These are phyloP conservation scores for Dendrothele bispora DNA, from an alignment of 768 basidiomycete genomes.

Conservation along the genomic window DNA sequence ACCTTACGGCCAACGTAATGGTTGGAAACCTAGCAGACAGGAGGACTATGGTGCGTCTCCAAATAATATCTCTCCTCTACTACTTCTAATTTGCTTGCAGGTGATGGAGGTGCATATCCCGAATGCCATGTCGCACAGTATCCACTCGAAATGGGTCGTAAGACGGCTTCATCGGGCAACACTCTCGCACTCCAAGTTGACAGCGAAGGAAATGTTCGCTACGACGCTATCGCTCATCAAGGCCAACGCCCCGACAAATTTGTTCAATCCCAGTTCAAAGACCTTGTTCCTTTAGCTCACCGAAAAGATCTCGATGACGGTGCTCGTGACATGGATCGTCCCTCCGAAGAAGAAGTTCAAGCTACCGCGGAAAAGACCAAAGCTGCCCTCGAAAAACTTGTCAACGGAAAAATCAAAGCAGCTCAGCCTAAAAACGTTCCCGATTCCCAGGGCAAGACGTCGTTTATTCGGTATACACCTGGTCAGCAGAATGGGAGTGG, in stretches of 20 bases:
- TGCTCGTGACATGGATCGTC: constrained; percentile 81
- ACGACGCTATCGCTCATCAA: constrained; percentile 95
- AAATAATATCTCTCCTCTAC: constrained; percentile 4
- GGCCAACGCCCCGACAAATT: constrained; percentile 85
- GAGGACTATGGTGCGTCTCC: constrained; percentile 77
- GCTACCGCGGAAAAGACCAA: constrained; percentile 90
- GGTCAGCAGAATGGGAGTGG: constrained; percentile 80
- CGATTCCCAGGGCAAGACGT: constrained; percentile 77
- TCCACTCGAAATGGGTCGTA: constrained; percentile 91
- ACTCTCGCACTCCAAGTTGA: constrained; percentile 97
- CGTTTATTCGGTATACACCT: constrained; percentile 96
- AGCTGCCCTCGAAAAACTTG: constrained; percentile 89
- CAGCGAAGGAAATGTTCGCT: constrained; percentile 92
- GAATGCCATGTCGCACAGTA: constrained; percentile 98
- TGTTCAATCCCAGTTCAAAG: constrained; percentile 96
- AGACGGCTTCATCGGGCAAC: constrained; percentile 92
- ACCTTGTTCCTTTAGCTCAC: constrained; percentile 89
- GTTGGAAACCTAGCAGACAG: constrained; percentile 82
- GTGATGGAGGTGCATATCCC: constrained; percentile 85
- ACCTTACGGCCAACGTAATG: constrained; percentile 80
- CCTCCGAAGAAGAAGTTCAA: constrained; percentile 90
- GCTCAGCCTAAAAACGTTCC: constrained; percentile 97
- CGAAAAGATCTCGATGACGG: constrained; percentile 84
- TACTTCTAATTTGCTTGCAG: constrained; percentile 36
- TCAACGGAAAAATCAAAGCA: constrained; percentile 96